Evolutionary conservation across 148 eudicot genomes (phyloP).

Genomic region (Persicaria maculosa): DNA sequence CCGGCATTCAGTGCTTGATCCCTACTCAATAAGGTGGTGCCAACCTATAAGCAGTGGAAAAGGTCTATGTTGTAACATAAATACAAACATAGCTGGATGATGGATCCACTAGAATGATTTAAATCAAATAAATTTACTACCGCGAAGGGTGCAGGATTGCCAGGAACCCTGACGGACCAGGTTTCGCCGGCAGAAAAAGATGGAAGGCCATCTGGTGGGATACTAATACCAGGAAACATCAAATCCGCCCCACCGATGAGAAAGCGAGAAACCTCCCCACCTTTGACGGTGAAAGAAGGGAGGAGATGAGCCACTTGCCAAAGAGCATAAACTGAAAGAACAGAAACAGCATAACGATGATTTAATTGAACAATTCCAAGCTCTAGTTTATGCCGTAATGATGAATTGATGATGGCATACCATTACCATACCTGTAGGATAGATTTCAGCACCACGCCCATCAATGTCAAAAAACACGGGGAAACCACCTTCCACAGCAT

Average conservation of each 20-base stretch:
- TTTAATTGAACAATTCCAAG: background rate
- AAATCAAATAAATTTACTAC: slow-evolving; percentile 16
- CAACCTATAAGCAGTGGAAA: slow-evolving; percentile 43
- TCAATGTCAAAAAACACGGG: slow-evolving; percentile 83
- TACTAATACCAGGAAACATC: slow-evolving; percentile 87
- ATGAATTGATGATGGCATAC: no score
- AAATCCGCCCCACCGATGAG: slow-evolving; percentile 92
- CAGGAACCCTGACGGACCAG: slow-evolving; percentile 94
- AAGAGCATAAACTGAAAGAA: slow-evolving; percentile 74
- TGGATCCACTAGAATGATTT: background rate
- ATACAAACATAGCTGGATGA: no score
- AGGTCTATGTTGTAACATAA: background rate
- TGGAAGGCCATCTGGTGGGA: slow-evolving; percentile 71
- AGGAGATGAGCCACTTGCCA: slow-evolving; percentile 89
- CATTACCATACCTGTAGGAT: slow-evolving; percentile 64
- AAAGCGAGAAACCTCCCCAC: slow-evolving; percentile 93
- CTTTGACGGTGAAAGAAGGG: slow-evolving; percentile 76
- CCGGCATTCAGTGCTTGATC: slow-evolving; percentile 78
- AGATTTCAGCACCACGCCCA: slow-evolving; percentile 76
- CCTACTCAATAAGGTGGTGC: slow-evolving; percentile 74
- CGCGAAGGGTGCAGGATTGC: slow-evolving; percentile 84
- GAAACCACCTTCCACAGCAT: slow-evolving; percentile 72
- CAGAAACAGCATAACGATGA: background rate
- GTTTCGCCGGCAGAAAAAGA: slow-evolving; percentile 71
- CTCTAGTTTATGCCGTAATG: background rate